phyloP scores from a whole-genome alignment of 73 alveolate genomes.

The Paramecium sonneborni region DNA sequence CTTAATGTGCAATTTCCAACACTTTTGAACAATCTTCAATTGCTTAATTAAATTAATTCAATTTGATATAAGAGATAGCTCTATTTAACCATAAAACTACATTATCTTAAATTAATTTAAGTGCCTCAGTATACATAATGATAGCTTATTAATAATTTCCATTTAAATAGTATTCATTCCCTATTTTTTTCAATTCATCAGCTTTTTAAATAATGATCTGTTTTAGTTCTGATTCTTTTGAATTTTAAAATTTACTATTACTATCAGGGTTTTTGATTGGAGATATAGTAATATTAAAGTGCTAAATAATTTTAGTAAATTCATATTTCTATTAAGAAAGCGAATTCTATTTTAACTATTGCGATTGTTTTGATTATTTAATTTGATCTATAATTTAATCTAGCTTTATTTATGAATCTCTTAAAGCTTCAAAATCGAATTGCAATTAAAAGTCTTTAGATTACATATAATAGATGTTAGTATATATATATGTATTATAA shows the following conservation, averaged over 20 bases:
- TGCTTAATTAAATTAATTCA: constrained; percentile 90
- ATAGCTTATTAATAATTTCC: constrained; percentile 75
- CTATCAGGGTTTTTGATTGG: neutral
- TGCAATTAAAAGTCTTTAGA: neutral
- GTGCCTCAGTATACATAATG: constrained; percentile 89
- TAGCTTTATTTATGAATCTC: neutral
- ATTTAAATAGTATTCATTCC: neutral
- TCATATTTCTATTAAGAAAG: neutral
- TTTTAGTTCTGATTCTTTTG: neutral
- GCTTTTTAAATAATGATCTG: neutral
- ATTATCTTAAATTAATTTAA: constrained; percentile 86
- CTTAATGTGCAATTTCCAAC: constrained; percentile 91
- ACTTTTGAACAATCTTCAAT: constrained; percentile 95
- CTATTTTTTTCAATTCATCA: neutral
- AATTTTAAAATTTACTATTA: neutral
- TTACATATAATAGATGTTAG: neutral
- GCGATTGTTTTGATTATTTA: neutral
- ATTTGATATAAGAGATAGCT: constrained; percentile 93
- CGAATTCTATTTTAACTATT: neutral
- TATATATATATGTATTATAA: neutral
- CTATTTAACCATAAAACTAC: constrained; percentile 92
- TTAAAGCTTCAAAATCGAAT: neutral
- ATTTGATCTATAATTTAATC: neutral
- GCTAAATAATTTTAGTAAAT: neutral
- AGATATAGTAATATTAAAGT: neutral